Evolutionary conservation across 2,329 filamentous ascomycete genomes (phyloP), one percentile per base, ranked within the genome.

Genomic region (Microdochium bolleyi): DNA sequence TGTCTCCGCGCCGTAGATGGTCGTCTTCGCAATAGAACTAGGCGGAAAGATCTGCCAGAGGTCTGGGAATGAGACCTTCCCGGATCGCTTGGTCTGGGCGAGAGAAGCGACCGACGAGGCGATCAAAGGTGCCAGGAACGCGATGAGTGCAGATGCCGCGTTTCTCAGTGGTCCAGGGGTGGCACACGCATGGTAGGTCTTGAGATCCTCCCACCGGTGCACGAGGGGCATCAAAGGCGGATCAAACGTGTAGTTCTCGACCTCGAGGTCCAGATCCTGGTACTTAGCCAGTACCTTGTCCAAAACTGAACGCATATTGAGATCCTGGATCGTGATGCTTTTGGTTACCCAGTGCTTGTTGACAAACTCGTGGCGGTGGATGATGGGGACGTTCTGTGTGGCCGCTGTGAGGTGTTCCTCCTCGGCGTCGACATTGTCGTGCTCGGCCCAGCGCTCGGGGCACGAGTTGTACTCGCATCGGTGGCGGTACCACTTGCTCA

Each of bases 31-130:
- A 2, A 70, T 52, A 19, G 64, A 63, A 9, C 62, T 57, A 0
- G 67, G 68, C 0, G 67, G 56, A 51, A 70, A 71, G 49, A 71
- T 64, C 50, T 69, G 64, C 66, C 67, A 71, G 8, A 70, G 52
- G 37, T 66, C 59, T 0, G 59, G 21, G 38, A 64, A 70, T 21
- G 48, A 53, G 38, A 70, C 56, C 30, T 63, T 67, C 19, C 66
- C 64, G 1, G 67, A 65, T 48, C 59, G 51, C 16, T 55, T 59
- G 9, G 61, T 67, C 21, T 60, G 55, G 1, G 53, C 53, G 2
- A 66, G 59, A 2, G 62, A 59, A 1, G 58, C 46, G 10, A 70
- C 53, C 1, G 61, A 62, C 0, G 59, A 51, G 4, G 56, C 57
- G 4, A 71, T 24, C 7, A 69, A 61, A 2, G 67, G 67, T 1